phyloP scores from a whole-genome alignment of 1,139 yeast species.

The Lodderomyces orthopsilosis region DNA sequence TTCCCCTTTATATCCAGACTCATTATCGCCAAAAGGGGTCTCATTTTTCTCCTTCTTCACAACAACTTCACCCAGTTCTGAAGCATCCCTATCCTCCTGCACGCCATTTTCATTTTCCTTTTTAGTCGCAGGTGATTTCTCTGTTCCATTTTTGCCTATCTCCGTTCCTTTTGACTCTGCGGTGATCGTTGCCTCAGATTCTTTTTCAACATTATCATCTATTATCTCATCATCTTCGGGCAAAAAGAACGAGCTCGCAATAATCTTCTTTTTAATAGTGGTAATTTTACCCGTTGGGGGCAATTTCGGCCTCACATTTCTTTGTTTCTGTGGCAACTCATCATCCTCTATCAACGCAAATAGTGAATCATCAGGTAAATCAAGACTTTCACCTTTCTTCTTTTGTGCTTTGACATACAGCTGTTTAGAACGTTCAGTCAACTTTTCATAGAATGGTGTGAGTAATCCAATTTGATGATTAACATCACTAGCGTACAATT shows the following conservation, averaged over 20 bases:
- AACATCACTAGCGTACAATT: slow-evolving; percentile 50
- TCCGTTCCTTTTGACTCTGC: background rate
- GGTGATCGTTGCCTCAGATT: slow-evolving; percentile 2
- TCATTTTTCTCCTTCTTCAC: background rate
- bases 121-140: background rate
- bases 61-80: background rate
- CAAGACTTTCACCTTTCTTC: slow-evolving; percentile 51
- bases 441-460: slow-evolving; percentile 53
- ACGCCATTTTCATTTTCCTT: background rate
- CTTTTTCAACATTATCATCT: slow-evolving; percentile 3
- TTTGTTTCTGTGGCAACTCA: slow-evolving; percentile 74
- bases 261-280: slow-evolving; percentile 60
- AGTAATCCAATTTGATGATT: slow-evolving; percentile 57
- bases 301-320: slow-evolving; percentile 76
- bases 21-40: background rate
- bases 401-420: slow-evolving; percentile 49
- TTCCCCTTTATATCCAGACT: background rate
- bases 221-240: slow-evolving; percentile 22
- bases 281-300: slow-evolving; percentile 94
- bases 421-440: slow-evolving; percentile 52
- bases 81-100: background rate
- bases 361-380: slow-evolving; percentile 40
- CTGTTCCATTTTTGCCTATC: background rate
- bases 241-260: slow-evolving; percentile 50
- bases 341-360: slow-evolving; percentile 69